These are phyloP conservation scores for Biscogniauxia mediterranea DNA, from an alignment of 2,329 filamentous ascomycete species.

Conservation along the genomic window DNA sequence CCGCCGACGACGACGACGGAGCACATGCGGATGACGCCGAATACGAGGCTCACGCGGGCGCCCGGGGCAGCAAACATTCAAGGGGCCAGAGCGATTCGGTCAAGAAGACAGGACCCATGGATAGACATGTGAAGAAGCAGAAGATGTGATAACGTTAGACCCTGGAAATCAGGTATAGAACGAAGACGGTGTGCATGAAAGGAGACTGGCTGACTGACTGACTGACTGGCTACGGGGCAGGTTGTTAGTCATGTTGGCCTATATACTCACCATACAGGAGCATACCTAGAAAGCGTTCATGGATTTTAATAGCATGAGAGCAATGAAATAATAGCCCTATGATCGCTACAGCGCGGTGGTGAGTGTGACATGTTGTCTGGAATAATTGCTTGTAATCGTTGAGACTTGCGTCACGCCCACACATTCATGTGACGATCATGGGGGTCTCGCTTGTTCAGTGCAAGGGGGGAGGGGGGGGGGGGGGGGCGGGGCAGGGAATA, in stretches of 20 bases:
- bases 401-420: no score
- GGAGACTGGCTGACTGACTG: neutral
- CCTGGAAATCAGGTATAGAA: neutral
- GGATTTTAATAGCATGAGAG: no score
- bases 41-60: slow-evolving; percentile 11
- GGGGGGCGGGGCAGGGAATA: no score
- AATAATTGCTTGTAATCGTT: no score
- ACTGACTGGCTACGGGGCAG: neutral
- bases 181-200: neutral
- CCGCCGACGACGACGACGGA: slow-evolving; percentile 29
- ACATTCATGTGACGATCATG: no score
- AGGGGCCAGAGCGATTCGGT: slow-evolving; percentile 14
- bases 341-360: no score
- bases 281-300: no score
- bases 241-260: neutral
- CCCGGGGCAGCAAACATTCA: slow-evolving; percentile 17
- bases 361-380: no score
- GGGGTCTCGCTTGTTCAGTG: no score
- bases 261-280: no score
- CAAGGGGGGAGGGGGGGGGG: no score
- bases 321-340: no score
- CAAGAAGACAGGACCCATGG: slow-evolving; percentile 31
- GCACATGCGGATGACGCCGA: slow-evolving; percentile 29
- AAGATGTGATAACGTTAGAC: slow-evolving; percentile 16
- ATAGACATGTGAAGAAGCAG: slow-evolving; percentile 32